A percentile compares a stretch with the other conserved stretches of the same genome.
These are phyloP conservation scores for Fusarium succisae DNA, from an alignment of 2,329 filamentous ascomycete species.

Conservation along the genomic window DNA sequence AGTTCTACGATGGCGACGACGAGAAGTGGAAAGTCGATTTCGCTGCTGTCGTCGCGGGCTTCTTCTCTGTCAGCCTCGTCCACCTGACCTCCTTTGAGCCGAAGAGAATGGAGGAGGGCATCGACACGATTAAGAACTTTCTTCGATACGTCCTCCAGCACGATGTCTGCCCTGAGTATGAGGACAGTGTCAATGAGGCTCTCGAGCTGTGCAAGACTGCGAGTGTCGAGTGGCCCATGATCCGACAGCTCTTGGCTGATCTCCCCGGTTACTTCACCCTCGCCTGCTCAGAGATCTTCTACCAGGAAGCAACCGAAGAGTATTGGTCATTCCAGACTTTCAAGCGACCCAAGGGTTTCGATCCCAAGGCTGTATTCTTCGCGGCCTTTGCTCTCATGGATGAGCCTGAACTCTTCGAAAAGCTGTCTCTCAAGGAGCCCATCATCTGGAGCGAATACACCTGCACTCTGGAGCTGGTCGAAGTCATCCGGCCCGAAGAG, in stretches of 20 bases:
- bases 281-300: constrained; percentile 76
- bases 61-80: constrained; percentile 71
- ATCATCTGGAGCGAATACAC: constrained; percentile 58
- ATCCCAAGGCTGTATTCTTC: constrained; percentile 55
- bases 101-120: constrained; percentile 63
- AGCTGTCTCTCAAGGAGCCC: constrained; percentile 33
- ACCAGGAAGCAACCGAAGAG: constrained; percentile 41
- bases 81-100: constrained; percentile 65
- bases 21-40: constrained; percentile 85
- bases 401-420: constrained; percentile 45
- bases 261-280: constrained; percentile 84
- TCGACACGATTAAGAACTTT: constrained; percentile 82
- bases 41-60: constrained; percentile 77
- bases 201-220: constrained; percentile 73
- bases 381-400: constrained; percentile 55
- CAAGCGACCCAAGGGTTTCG: constrained; percentile 51
- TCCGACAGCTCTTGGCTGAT: constrained; percentile 58
- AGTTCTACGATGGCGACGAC: constrained; percentile 61
- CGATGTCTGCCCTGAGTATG: constrained; percentile 85
- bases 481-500: constrained; percentile 57
- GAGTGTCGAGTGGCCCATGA: constrained; percentile 70
- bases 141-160: constrained; percentile 88
- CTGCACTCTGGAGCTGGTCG: constrained; percentile 68
- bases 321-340: constrained; percentile 44
- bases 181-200: constrained; percentile 71